phyloP scores from a whole-genome alignment of 495 filamentous ascomycete species.

The Xylaria longipes region DNA sequence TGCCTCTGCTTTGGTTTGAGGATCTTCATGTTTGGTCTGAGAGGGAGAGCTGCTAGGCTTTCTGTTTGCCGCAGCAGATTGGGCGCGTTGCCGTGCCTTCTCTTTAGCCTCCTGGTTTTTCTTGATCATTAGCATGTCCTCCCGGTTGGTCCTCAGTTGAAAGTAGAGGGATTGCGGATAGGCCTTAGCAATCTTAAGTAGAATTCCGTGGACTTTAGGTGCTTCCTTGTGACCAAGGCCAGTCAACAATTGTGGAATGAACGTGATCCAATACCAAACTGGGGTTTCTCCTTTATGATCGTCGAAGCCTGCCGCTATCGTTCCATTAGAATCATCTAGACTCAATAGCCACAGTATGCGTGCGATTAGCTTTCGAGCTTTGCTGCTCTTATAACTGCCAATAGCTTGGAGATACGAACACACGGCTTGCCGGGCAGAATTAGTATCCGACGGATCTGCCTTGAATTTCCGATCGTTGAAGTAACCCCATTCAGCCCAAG shows the following conservation, averaged over 20 bases:
- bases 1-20: constrained; percentile 54
- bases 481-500: constrained; percentile 99
- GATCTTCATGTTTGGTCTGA: constrained; percentile 38
- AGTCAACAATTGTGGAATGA: constrained; percentile 92
- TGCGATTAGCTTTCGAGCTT: constrained; percentile 93
- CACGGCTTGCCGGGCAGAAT: constrained; percentile 84
- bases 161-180: constrained; percentile 97
- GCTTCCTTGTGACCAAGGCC: constrained; percentile 90
- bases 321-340: constrained; percentile 84
- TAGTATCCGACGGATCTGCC: constrained; percentile 77
- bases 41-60: constrained; percentile 51
- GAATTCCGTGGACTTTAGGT: constrained; percentile 77
- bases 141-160: constrained; percentile 88
- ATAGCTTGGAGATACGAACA: constrained; percentile 97
- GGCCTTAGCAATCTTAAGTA: constrained; percentile 91
- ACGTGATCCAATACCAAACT: constrained; percentile 99
- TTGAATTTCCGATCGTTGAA: constrained; percentile 97
- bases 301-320: constrained; percentile 81
- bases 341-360: constrained; percentile 96
- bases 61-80: constrained; percentile 46
- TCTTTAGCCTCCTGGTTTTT: constrained; percentile 84
- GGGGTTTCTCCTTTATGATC: constrained; percentile 95
- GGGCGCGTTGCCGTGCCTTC: constrained; percentile 59
- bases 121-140: constrained; percentile 92
- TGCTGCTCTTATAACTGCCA: constrained; percentile 93